A percentile compares a stretch with the other conserved stretches of the same genome.
phyloP scores from a whole-genome alignment of 352 stramenopile genomes.

The Pythium plurisporium region DNA sequence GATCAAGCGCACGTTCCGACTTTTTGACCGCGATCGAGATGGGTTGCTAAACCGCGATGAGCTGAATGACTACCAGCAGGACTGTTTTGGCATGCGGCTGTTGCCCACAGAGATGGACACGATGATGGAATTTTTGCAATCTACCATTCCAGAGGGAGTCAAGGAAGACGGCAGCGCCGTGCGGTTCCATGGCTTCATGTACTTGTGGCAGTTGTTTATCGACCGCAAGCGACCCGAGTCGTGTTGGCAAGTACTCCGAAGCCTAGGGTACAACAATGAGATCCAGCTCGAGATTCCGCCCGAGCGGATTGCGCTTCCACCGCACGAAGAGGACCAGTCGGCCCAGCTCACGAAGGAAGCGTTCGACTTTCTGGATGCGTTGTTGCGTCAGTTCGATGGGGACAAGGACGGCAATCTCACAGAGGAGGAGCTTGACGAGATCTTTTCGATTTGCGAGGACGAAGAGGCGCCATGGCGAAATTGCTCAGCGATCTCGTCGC shows the following conservation, averaged over 20 bases:
- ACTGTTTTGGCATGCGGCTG: slow-evolving; percentile 83
- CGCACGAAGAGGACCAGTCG: slow-evolving; percentile 68
- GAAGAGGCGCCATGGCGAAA: slow-evolving; percentile 62
- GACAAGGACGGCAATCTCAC: slow-evolving; percentile 77
- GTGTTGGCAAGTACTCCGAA: slow-evolving; percentile 82
- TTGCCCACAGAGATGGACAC: slow-evolving; percentile 81
- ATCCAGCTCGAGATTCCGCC: slow-evolving; percentile 71
- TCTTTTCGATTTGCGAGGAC: slow-evolving; percentile 85
- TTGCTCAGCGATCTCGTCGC: slow-evolving; percentile 49
- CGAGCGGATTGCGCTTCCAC: slow-evolving; percentile 49
- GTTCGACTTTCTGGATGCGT: slow-evolving; percentile 61
- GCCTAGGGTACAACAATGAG: slow-evolving; percentile 79
- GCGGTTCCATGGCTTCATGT: slow-evolving; percentile 74
- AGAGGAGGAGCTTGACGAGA: slow-evolving; percentile 60
- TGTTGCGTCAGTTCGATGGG: slow-evolving; percentile 81
- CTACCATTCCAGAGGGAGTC: slow-evolving; percentile 59
- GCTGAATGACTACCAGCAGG: slow-evolving; percentile 86
- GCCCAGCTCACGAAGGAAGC: slow-evolving; percentile 68
- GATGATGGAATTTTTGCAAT: slow-evolving; percentile 77
- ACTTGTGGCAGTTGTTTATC: slow-evolving; percentile 87
- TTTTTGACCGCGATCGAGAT: slow-evolving; percentile 81
- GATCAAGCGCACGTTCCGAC: slow-evolving; percentile 83
- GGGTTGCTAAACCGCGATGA: slow-evolving; percentile 81
- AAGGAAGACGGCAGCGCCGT: slow-evolving; percentile 61
- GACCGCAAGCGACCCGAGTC: slow-evolving; percentile 85